Evolutionary conservation across 2,329 filamentous ascomycete species (phyloP), one percentile per base, ranked within the genome.

Genomic region (Apiospora koreana): DNA sequence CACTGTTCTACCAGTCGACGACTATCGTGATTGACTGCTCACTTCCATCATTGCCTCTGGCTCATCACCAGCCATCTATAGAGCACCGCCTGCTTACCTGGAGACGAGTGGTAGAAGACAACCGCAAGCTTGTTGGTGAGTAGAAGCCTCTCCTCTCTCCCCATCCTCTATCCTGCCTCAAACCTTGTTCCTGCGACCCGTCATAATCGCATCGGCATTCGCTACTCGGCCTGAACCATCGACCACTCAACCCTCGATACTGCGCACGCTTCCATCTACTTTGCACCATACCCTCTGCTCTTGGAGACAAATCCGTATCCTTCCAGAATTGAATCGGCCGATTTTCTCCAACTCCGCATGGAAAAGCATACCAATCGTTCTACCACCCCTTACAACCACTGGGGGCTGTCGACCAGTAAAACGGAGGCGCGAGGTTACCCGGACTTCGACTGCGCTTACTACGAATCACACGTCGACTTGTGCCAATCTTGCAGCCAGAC

Each of bases 121-220:
- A 31, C 31, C 31, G 31, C 31, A 62, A 62, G 31, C 54, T 38
- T 62, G 48, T 23, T 54, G 54, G 54, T 62, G 31, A 62, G 54
- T 62, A n/a, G 21, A 38, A n/a, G 18, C 54, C 16, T 62, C 54
- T 62, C 54, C 18, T 38, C 28, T 58, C 14, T 62, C 9, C 21
- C 31, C 12, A 3, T 62, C 54, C 31, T 21, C 28, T n/a, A 3
- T 62, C 54, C 31, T 21, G 21, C 54, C 54, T 9, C 54, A 62
- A 62, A 62, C 54, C 54, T 62, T 62, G 54, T 62, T 62, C 54
- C 48, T 31, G 54, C 54, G 54, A 62, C 54, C 54, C 54, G 54
- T 62, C 54, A 38, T 62, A 38, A 62, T 62, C 54, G 54, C 28
- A 62, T 62, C 54, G 54, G 54, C 8, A 62, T 35, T 62, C 54